phyloP scores from a whole-genome alignment of 306 rosid genomes.

The Quercus cerris region DNA sequence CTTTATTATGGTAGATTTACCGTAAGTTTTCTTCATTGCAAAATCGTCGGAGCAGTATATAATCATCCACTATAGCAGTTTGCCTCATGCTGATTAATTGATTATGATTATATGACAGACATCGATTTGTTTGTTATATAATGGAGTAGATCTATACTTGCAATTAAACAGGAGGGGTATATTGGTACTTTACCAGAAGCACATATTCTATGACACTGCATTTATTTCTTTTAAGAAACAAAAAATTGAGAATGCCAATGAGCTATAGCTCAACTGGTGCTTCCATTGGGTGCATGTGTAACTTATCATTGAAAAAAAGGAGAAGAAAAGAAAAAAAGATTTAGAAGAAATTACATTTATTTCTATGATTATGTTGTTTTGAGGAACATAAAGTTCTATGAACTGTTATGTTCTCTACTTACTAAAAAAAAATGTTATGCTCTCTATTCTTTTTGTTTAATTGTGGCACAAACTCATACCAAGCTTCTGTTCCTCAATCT shows the following conservation, averaged over 20 bases:
- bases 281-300: too few relatives aligned
- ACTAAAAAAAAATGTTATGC: too few relatives aligned
- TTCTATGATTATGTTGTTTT: neutral
- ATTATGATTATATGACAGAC: conserved; percentile 3
- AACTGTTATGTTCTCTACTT: neutral
- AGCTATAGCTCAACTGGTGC: too few relatives aligned
- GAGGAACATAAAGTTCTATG: neutral
- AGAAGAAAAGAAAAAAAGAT: neutral
- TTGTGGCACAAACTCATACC: neutral
- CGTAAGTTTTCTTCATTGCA: conserved; percentile 1
- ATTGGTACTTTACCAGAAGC: neutral
- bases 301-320: too few relatives aligned
- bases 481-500: neutral
- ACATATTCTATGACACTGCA: neutral
- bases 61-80: neutral
- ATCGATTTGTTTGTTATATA: neutral
- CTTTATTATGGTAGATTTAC: conserved; percentile 5
- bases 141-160: neutral
- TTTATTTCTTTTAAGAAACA: neutral
- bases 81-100: neutral
- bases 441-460: neutral
- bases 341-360: neutral
- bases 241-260: too few relatives aligned
- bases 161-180: neutral
- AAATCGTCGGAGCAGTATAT: neutral